Evolutionary conservation across 2,329 filamentous ascomycete species (phyloP), one percentile per base, ranked within the genome.

Genomic region (Nemania sp.): DNA sequence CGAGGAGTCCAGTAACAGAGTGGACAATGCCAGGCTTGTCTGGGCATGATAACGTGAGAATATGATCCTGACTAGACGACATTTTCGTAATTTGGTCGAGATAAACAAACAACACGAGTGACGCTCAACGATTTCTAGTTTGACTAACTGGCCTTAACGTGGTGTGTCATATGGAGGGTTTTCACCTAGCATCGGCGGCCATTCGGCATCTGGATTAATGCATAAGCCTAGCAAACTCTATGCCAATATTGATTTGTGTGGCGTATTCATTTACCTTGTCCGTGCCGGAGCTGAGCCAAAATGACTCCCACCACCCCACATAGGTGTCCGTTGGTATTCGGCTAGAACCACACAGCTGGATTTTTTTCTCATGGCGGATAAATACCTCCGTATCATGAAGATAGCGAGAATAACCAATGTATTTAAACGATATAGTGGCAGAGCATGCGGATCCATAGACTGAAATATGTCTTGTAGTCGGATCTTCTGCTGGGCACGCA

Each of bases 21-120:
- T 93, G 88, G 59, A 94, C 88, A 69, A 94, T 93, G 70, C 90
- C 90, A 22, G 89, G 82, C 75, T 89, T 88, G 76, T 94, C 90
- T 48, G 90, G 89, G 75, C 90, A 93, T 49, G 89, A 91, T 59
- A 94, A 80, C 23, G 89, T 93, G 64, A 94, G 83, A 69, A 90
- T 86, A 73, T 88, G 83, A 69, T 86, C 83, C 63, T 80, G 61
- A 51, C 51, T 57, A 24, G 60, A 48, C 56, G 64, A 47, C 66
- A 68, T 67, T 45, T 52, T 59, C 40, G 42, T 6, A 8, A 31
- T 44, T 44, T 15, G 23, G 6, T 43, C 17, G 31, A 22, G 17
- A 26, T 15, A 36, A 30, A 4, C 31, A 43, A 36, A 19, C 11
- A 53, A 43, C 34, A 41, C 30, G 33, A 48, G 14, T 5, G 39